Percentiles rank a stretch among this genome's conserved stretches.
These are phyloP conservation scores for Penicillium capsulatum DNA, from an alignment of 2,329 filamentous ascomycete species.

Conservation along the genomic window DNA sequence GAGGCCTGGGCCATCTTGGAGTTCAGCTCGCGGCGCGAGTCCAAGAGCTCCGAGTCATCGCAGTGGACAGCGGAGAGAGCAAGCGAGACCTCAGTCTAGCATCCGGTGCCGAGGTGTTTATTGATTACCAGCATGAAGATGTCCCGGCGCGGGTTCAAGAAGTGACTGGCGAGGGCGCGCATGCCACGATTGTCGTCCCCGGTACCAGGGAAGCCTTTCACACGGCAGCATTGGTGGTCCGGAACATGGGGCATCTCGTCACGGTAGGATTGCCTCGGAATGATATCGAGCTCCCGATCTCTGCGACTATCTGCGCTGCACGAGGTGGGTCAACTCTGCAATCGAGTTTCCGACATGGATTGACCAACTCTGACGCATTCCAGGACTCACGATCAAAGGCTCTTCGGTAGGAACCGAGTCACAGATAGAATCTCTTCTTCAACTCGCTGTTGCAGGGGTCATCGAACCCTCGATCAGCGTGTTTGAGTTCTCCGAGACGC, in stretches of 20 bases:
- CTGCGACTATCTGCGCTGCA: constrained; percentile 23
- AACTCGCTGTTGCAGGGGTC: constrained; percentile 14
- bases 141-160: constrained; percentile 17
- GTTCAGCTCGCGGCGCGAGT: constrained; percentile 50
- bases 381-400: constrained; percentile 21
- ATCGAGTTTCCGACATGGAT: no score
- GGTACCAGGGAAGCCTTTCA: constrained; percentile 19
- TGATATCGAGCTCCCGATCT: constrained; percentile 21
- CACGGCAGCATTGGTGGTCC: constrained; percentile 16
- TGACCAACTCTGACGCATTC: no score
- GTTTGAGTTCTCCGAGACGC: constrained; percentile 16
- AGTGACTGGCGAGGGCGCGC: constrained; percentile 20
- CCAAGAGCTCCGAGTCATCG: constrained; percentile 58
- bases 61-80: constrained; percentile 17
- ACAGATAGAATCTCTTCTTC: constrained; percentile 17
- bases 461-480: constrained; percentile 18
- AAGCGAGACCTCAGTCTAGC: constrained; percentile 19
- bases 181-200: constrained; percentile 21
- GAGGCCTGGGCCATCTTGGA: constrained; percentile 53
- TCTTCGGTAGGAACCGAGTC: constrained; percentile 23
- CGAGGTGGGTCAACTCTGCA: constrained; percentile 19
- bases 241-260: constrained; percentile 22
- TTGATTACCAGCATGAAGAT: constrained; percentile 22
- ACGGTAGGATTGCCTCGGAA: constrained; percentile 21
- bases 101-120: constrained; percentile 19